Conservation (phyloP, 1,284 basidiomycete species). For the Ceratobasidium sp. region DNA sequence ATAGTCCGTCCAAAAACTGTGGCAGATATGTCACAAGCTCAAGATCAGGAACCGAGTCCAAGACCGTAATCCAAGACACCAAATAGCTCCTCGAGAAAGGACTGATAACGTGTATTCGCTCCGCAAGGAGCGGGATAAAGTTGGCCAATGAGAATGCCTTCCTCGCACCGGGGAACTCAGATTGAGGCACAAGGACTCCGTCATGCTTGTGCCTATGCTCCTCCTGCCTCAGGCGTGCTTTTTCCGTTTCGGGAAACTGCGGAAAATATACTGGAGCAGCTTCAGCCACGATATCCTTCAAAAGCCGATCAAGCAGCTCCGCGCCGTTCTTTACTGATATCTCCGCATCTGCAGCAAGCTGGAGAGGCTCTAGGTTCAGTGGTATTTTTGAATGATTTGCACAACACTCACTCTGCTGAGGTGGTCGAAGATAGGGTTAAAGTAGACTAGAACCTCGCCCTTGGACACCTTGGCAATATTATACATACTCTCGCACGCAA, state of each 20-base stretch:
- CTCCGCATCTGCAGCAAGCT: conserved; percentile 97
- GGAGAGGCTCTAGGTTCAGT: conserved; percentile 26
- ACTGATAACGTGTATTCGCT: conserved; percentile 94
- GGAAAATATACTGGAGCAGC: conserved; percentile 96
- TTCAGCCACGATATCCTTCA: conserved; percentile 98
- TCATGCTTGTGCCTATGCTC: conserved; percentile 54
- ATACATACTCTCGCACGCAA: conserved; percentile 97
- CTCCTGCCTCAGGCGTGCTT: conserved; percentile 57
- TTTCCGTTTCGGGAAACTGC: conserved; percentile 82
- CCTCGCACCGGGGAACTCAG: conserved; percentile 59
- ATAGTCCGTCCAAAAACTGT: conserved; percentile 91
- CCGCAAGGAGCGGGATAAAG: conserved; percentile 93
- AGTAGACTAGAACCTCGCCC: conserved; percentile 95
- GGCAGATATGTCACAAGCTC: conserved; percentile 95
- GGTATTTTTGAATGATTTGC: not conserved
- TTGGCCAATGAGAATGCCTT: conserved; percentile 93
- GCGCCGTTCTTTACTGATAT: conserved; percentile 98
- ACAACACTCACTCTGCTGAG: conserved; percentile 82
- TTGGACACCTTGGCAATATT: conserved; percentile 99
- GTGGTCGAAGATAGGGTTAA: conserved; percentile 98
- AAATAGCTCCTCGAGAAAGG: conserved; percentile 97
- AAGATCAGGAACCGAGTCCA: conserved; percentile 96
- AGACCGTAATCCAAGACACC: conserved; percentile 94
- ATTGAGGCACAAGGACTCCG: conserved; percentile 73
- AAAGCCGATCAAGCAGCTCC: conserved; percentile 94